Base-by-base conservation (phyloP, 352 stramenopile species). In the Globisporangium recalcitrans region DNA sequence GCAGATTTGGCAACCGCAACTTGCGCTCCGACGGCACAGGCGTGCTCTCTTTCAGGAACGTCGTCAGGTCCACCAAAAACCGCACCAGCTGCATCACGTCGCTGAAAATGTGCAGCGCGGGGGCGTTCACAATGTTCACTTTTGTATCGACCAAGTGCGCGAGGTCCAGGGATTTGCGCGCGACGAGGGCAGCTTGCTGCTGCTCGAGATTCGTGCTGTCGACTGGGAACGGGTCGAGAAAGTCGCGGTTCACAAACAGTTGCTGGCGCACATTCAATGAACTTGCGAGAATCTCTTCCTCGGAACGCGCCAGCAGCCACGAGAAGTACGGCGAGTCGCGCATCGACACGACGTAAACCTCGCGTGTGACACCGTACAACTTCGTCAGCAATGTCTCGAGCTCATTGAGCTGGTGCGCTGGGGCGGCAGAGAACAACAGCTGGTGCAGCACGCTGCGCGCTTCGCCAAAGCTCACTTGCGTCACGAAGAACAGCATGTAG, bases 401-500 rank as follows among this genome's bases (percentile, higher is more conserved):
- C 6, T 73, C 71, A 34, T 78, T 60, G 0, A 70, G 72, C 34
- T 87, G 76, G n/a, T 85, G 72, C 1, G 54, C 32, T 8, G 76
- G 74, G 16, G 75, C 74, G 29, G 68, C 57, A 4, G 60, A 65
- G 40, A 88, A 87, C 51, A 87, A 27, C 1, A 84, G 47, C 29
- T 83, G 65, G 3, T 72, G 74, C 2, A 89, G 46, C 24, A 84
- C 71, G 36, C 69, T 76, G 42, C 71, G 69, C 52, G 58, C 52
- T 34, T 83, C 71, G 1, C 77, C 74, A 31, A 84, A 83, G 58
- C 80, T 87, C 36, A 88, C 69, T 32, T 87, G 78, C 1, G 76
- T 85, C 27, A 82, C 70, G 42, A 83, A 89, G 59, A 85, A 86
- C 10, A 88, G 54, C 72, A 89, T 87, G 11, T 72, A 62, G 5